Evolutionary conservation across 768 basidiomycete species (phyloP), one percentile per base, ranked within the genome.

Genomic region (Podaxis rugospora): DNA sequence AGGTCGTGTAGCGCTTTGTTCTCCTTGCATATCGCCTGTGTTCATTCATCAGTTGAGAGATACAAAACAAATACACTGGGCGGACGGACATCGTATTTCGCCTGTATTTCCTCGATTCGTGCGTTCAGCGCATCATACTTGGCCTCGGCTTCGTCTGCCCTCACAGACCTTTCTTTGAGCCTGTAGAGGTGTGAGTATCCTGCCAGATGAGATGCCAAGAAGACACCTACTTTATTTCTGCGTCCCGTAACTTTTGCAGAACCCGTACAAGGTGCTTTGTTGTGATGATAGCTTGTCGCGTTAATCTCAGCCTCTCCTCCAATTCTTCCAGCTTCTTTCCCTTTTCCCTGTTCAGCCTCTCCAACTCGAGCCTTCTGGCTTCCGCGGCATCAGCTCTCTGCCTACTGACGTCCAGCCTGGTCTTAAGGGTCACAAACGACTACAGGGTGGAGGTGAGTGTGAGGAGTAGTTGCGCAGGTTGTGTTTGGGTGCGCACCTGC

Each of bases 331-430:
- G 63, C 47, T 64, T 51, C 18, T 68, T 50, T 10, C 64, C 66
- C 61, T 66, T 74, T 52, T 67, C 66, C 36, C 65, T 57, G 55
- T 62, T 76, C 72, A 49, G 74, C 70, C 18, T 67, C 70, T 44
- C 63, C 65, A 59, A 65, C 66, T 36, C 74, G 69, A 55, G 59
- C 63, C 9, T 63, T 64, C 11, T 70, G 5, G 50, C 51, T 21
- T 59, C 58, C 11, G 58, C 58, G 3, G 36, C 51, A 6, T 59
- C 50, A 4, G 58, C 58, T 14, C 51, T 59, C n/a, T 25, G n/a
- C 28, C 58, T 37, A 23, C 25, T 70, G 37, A 61, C 66, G 5
- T 72, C 69, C 10, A 66, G 65, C 44, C 67, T 66, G 32, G 65
- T 57, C 25, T 65, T 68, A 23, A 71, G 66, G 9, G 63, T 62